These are phyloP conservation scores for Tuber magnatum DNA, from an alignment of 495 filamentous ascomycete genomes.

Conservation along the genomic window DNA sequence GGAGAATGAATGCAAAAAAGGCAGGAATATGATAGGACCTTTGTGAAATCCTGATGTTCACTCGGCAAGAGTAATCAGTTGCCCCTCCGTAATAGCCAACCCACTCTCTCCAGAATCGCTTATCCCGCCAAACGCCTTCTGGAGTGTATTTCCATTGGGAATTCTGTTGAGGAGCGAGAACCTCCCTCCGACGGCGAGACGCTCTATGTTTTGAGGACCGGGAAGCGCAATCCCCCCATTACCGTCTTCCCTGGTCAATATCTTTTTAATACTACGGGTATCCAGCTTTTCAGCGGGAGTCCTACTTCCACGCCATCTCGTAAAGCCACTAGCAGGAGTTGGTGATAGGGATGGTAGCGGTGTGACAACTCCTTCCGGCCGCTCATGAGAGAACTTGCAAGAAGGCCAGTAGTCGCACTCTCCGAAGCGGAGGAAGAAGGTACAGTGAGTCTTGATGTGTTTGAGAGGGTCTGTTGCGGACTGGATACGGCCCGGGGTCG, in stretches of 20 bases:
- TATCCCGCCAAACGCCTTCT: not conserved
- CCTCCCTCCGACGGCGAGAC: not conserved
- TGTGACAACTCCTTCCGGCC: conserved; percentile 12
- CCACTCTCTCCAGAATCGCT: not conserved
- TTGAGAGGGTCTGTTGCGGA: conserved; percentile 22
- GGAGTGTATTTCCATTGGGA: not conserved
- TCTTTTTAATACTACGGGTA: conserved; percentile 1
- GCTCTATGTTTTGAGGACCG: not conserved
- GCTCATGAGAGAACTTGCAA: conserved; percentile 38
- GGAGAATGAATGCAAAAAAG: not conserved
- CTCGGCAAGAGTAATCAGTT: conserved; percentile 22
- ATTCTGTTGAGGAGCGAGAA: not conserved
- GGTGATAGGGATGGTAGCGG: not conserved
- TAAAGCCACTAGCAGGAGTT: not conserved
- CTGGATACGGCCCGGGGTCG: conserved; percentile 25
- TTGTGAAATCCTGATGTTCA: not conserved
- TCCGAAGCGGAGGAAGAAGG: conserved; percentile 35
- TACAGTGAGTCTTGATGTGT: conserved; percentile 35
- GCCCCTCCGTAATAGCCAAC: conserved; percentile 8
- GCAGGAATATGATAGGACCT: not conserved
- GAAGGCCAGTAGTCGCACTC: conserved; percentile 37
- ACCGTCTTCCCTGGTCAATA: not conserved
- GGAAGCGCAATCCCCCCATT: not conserved
- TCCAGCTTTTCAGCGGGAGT: conserved; percentile 1
- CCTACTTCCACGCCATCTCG: conserved; percentile 10